Evolutionary conservation across 768 basidiomycete genomes (phyloP).

Genomic region (Guyanaporus albipodus): DNA sequence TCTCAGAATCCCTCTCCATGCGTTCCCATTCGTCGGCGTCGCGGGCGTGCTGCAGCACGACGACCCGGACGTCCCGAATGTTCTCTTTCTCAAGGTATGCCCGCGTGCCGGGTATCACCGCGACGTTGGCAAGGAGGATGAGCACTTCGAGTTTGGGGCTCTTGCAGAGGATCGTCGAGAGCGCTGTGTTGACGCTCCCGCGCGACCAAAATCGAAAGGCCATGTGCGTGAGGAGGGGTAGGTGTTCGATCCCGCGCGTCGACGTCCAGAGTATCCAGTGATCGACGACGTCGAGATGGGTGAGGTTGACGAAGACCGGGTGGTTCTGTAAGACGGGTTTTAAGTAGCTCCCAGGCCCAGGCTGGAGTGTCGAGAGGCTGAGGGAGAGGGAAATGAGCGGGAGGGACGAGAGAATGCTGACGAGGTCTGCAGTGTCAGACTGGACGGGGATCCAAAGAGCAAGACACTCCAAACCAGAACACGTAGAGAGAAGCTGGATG

Average conservation of each 20-base stretch:
- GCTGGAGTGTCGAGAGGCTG: slow-evolving; percentile 8
- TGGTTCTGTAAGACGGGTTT: neutral
- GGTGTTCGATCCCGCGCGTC: slow-evolving; percentile 12
- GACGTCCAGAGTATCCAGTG: slow-evolving; percentile 20
- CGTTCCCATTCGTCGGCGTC: slow-evolving; percentile 14
- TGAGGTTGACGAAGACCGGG: slow-evolving; percentile 12
- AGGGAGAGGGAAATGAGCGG: slow-evolving; percentile 16
- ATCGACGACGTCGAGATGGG: slow-evolving; percentile 21
- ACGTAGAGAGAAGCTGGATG: slow-evolving; percentile 5
- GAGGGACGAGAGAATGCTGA: slow-evolving; percentile 8
- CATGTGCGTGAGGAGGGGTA: slow-evolving; percentile 10
- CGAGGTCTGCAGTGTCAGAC: neutral
- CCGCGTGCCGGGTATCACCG: slow-evolving; percentile 1
- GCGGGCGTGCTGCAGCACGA: slow-evolving; percentile 10
- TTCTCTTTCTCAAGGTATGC: slow-evolving; percentile 8
- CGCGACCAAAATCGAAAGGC: slow-evolving; percentile 18
- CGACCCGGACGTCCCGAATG: slow-evolving; percentile 11
- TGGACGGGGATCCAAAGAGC: slow-evolving; percentile 16
- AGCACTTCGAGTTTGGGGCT: slow-evolving; percentile 8
- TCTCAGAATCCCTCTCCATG: slow-evolving; percentile 5
- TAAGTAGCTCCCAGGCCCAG: neutral
- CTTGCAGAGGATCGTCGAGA: slow-evolving; percentile 2
- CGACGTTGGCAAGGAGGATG: slow-evolving; percentile 7
- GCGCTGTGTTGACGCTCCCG: slow-evolving; percentile 4
- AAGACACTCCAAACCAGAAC: slow-evolving; percentile 12